Conservation (phyloP, 2,329 filamentous ascomycete genomes). For the Cladosporium velox region DNA sequence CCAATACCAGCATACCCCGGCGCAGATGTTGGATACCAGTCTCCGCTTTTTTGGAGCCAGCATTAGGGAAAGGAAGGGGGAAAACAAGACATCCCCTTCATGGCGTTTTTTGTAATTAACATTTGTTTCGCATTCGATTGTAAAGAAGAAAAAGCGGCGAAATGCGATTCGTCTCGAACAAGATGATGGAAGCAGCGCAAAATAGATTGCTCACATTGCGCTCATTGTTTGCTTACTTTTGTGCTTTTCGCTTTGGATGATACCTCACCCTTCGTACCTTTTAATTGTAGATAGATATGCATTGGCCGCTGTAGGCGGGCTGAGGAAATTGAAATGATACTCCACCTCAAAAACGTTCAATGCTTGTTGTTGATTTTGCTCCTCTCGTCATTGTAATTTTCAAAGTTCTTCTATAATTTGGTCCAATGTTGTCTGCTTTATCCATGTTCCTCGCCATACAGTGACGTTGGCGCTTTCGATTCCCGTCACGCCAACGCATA, state of each 20-base stretch:
- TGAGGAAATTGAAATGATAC: background rate
- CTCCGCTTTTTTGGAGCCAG: background rate
- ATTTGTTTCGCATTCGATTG: background rate
- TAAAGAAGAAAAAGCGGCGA: background rate
- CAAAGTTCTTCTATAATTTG: no score
- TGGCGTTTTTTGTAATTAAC: background rate
- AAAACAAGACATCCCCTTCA: background rate
- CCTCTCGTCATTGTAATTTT: no score
- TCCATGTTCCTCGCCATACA: no score
- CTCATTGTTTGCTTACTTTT: background rate
- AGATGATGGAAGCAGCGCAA: background rate
- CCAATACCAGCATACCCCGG: slow-evolving; percentile 11
- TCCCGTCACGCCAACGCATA: background rate
- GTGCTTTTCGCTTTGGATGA: background rate
- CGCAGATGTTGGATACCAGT: slow-evolving; percentile 1
- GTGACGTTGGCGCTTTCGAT: no score
- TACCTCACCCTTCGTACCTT: slow-evolving; percentile 4
- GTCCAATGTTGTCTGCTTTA: no score
- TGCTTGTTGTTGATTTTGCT: no score
- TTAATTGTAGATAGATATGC: slow-evolving; percentile 1
- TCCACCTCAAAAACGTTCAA: background rate
- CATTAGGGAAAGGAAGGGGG: background rate
- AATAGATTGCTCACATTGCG: slow-evolving; percentile 9
- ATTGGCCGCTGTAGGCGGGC: background rate
- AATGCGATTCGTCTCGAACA: background rate